Evolutionary conservation across 768 basidiomycete genomes (phyloP).

Genomic region (Pholiota conissans): DNA sequence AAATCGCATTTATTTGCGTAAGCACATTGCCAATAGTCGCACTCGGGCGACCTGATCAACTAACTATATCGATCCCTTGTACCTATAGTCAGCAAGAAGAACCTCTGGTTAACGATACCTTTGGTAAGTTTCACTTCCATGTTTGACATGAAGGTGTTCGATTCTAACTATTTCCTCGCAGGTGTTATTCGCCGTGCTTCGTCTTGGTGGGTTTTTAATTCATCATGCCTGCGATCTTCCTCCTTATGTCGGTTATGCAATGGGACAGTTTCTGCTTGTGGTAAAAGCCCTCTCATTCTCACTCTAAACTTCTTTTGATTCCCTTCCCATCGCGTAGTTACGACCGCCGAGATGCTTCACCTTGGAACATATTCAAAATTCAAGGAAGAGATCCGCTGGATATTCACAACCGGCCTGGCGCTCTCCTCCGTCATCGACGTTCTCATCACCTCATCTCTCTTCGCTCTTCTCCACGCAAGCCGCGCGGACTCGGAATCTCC

Average conservation of each 20-base stretch:
- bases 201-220: constrained; percentile 18
- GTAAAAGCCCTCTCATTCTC: too few relatives aligned
- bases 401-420: constrained; percentile 53
- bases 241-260: neutral
- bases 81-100: constrained; percentile 34
- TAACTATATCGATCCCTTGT: neutral
- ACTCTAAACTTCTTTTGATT: too few relatives aligned
- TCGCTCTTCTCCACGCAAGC: constrained; percentile 39
- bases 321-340: constrained; percentile 3
- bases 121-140: constrained; percentile 25
- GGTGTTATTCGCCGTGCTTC: constrained; percentile 25
- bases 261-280: constrained; percentile 26
- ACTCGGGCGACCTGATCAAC: neutral
- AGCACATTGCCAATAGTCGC: constrained; percentile 11
- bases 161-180: constrained; percentile 6
- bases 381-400: constrained; percentile 32
- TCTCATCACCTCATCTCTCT: constrained; percentile 46
- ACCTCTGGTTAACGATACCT: constrained; percentile 30
- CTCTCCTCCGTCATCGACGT: constrained; percentile 50
- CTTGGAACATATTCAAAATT: constrained; percentile 17
- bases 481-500: constrained; percentile 27
- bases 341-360: constrained; percentile 30
- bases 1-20: constrained; percentile 38
- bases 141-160: neutral
- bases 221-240: neutral